Evolutionary conservation across 1,139 yeast species (phyloP), one percentile per base, ranked within the genome.

Genomic region (Geotrichum histeridarum): DNA sequence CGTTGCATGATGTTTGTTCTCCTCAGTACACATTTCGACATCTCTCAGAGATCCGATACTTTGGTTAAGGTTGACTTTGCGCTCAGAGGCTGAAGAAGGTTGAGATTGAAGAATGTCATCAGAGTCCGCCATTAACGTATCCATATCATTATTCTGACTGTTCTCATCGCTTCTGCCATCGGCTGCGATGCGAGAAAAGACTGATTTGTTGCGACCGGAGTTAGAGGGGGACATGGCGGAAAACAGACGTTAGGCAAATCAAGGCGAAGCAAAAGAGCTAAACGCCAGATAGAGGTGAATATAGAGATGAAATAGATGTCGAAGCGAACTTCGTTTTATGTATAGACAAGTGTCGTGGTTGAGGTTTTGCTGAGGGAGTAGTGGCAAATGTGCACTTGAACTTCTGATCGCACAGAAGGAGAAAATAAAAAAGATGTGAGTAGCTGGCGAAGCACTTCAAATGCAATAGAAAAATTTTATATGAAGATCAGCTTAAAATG

Each of bases 1-100:
- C 33, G 60, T 61, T 42, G 56, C 60, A 46, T 59, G 64, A 46
- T 59, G 64, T 12, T 58, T 62, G 9, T 53, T 58, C 6, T 56
- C 39, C 3, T 61, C 61, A 15, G 59, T 57, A 4, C 59, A 63
- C 11, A 55, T 55, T 35, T 58, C 58, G 4, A 61, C 48, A 2
- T 54, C 54, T 38, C 45, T 38, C 14, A 48, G 14, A 17, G 51
- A 48, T 2, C 36, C 43, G 12, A 48, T 41, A 31, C 49, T 45
- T 33, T 45, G 49, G 15, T 8, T 17, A 11, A 45, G 49, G 41
- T 45, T 45, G 30, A 15, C 27, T 35, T 18, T 45, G 31, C 38
- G 41, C 31, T 5, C 41, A 45, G 49, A 22, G 3, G 42, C 42
- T 18, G 42, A 45, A 1, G 42, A 33, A 12, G 49, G 33, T 3